These are phyloP conservation scores for Chalaropsis ovoidea DNA, from an alignment of 2,329 filamentous ascomycete species.

Conservation along the genomic window DNA sequence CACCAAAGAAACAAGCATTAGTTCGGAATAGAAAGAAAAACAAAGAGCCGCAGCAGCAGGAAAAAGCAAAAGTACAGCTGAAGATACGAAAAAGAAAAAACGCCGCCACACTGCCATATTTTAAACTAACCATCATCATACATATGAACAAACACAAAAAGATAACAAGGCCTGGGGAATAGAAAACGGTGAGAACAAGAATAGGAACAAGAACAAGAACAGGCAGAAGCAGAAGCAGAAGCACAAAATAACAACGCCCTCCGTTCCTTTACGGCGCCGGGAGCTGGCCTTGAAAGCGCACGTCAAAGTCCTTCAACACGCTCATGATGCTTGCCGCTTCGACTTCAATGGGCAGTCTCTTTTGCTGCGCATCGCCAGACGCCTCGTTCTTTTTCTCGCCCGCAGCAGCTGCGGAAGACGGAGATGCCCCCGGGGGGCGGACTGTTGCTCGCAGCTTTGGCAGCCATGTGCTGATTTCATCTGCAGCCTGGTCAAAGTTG, in stretches of 20 bases:
- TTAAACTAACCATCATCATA: constrained; percentile 14
- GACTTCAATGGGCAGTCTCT: constrained; percentile 57
- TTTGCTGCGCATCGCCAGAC: constrained; percentile 27
- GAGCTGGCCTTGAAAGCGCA: constrained; percentile 46
- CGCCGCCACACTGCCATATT: constrained; percentile 8
- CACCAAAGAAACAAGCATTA: background rate
- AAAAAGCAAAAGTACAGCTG: background rate
- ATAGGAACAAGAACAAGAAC: background rate
- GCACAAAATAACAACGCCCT: too few species aligned
- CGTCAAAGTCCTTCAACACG: constrained; percentile 70
- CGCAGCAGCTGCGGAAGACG: constrained; percentile 29
- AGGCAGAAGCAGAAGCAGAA: background rate
- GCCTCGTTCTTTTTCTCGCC: background rate
- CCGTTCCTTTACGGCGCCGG: background rate
- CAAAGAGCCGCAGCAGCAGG: background rate
- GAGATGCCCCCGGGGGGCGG: constrained; percentile 28
- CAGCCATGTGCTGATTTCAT: constrained; percentile 66
- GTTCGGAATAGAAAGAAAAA: background rate
- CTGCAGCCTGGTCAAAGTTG: constrained; percentile 61
- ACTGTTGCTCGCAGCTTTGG: constrained; percentile 56
- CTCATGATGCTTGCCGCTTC: constrained; percentile 79
- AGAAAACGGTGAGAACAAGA: background rate
- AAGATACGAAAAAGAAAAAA: background rate
- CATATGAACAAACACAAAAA: background rate
- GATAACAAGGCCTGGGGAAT: background rate